phyloP scores from a whole-genome alignment of 208 protist species.

The Borovskyia barvae region DNA sequence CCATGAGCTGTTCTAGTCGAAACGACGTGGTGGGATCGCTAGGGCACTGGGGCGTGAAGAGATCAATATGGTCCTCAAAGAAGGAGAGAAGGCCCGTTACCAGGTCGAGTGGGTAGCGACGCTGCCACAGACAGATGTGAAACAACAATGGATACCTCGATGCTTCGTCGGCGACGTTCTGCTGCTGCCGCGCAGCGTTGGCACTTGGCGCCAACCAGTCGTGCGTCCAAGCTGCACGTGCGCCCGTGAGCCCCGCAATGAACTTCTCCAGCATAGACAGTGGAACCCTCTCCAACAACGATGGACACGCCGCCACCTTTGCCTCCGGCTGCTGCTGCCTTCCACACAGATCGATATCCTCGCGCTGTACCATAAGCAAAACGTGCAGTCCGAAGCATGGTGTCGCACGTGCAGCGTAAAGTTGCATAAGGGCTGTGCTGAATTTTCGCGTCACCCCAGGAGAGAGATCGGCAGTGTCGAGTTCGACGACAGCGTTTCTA shows the following conservation, averaged over 20 bases:
- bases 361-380: slow-evolving; percentile 9
- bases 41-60: not conserved
- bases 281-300: slow-evolving; percentile 20
- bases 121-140: slow-evolving; percentile 75
- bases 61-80: slow-evolving; percentile 12
- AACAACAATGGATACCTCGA: too few relatives aligned
- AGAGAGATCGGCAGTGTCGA: too few relatives aligned
- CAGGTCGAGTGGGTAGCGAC: slow-evolving; percentile 58
- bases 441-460: not conserved
- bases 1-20: slow-evolving; percentile 44
- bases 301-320: too few relatives aligned
- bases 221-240: slow-evolving; percentile 18
- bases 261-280: slow-evolving; percentile 21
- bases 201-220: slow-evolving; percentile 14
- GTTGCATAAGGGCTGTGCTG: slow-evolving; percentile 1
- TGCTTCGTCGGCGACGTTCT: too few relatives aligned
- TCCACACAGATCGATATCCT: not conserved
- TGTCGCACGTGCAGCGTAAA: slow-evolving; percentile 2
- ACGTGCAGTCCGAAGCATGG: slow-evolving; percentile 21
- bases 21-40: slow-evolving; percentile 2
- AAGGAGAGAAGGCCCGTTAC: slow-evolving; percentile 38
- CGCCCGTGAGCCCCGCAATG: slow-evolving; percentile 7
- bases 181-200: not conserved
- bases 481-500: too few relatives aligned
- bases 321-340: too few relatives aligned